Evolutionary conservation across 495 filamentous ascomycete species (phyloP), one percentile per base, ranked within the genome.

Genomic region (Penicillium cosmopolitanum): DNA sequence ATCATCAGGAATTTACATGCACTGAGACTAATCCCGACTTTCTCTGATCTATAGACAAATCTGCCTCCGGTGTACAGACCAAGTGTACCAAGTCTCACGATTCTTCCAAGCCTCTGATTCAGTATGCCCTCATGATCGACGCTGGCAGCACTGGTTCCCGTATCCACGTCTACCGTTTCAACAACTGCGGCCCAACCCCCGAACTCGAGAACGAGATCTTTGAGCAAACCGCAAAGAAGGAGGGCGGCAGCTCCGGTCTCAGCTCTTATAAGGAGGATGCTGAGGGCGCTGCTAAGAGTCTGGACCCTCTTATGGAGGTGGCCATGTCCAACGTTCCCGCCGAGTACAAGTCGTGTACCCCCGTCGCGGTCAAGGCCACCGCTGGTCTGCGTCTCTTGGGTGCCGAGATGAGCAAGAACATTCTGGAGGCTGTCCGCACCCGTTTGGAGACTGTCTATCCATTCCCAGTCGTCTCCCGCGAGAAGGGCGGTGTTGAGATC

Each of bases 91-190:
- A 86, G 69, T 91, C 94, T 28, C 85, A 80, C 73, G 90, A 92
- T 55, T 83, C 87, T 34, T 86, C 89, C 44, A 98, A 96, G 77
- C 96, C 96, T 25, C 80, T 98, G 62, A 87, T 97, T 59, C 95
- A 98, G 68, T 98, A 97, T 81, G 95, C 92, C 57, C 84, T 96
- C 63, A 98, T 98, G 95, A 92, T 98, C 68, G 95, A 98, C 80
- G 95, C 95, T 38, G 95, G 95, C 55, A 97, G 93, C 77, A 97
- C 94, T 42, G 95, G 95, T 57, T 98, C 95, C 59, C 90, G 95
- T 55, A 97, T 98, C 69, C 95, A 98, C 76, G 93, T 98, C 55
- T 98, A 97, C 79, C 88, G 89, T 59, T 98, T 98, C 85, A 98
- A 97, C 80, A 98, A 98, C 80, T 98, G 95, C 78, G 96, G 93